A percentile compares a stretch with the other conserved stretches of the same genome.
Conservation (phyloP, 495 filamentous ascomycete genomes). For the Tuber aestivum region DNA sequence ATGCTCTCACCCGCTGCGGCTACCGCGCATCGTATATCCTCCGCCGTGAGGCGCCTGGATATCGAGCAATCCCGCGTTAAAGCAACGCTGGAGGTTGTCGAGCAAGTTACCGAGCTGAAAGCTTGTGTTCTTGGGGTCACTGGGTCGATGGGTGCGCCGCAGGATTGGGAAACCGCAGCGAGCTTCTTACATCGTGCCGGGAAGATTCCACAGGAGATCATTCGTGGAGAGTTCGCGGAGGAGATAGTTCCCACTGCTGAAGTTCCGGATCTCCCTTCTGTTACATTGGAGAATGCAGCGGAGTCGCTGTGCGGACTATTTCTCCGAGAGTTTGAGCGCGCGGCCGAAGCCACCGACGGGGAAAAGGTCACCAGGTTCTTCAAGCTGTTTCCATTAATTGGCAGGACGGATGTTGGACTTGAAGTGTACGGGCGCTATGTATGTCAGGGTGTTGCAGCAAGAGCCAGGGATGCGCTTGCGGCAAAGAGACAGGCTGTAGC, state of each 20-base stretch:
- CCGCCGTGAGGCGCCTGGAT: slow-evolving; percentile 77
- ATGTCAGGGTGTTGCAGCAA: slow-evolving; percentile 80
- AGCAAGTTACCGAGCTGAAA: slow-evolving; percentile 93
- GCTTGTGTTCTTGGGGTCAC: slow-evolving; percentile 91
- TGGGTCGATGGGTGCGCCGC: slow-evolving; percentile 91
- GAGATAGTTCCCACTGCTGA: slow-evolving; percentile 92
- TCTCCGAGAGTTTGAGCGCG: slow-evolving; percentile 89
- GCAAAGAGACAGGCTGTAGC: slow-evolving; percentile 40
- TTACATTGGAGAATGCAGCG: slow-evolving; percentile 78
- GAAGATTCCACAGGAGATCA: slow-evolving; percentile 69
- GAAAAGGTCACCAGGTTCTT: slow-evolving; percentile 91
- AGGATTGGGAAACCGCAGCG: slow-evolving; percentile 97
- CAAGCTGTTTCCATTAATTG: slow-evolving; percentile 94
- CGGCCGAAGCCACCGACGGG: slow-evolving; percentile 74
- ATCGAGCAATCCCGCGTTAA: slow-evolving; percentile 84
- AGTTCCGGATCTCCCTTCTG: slow-evolving; percentile 80
- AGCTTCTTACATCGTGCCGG: slow-evolving; percentile 77
- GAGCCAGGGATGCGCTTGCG: slow-evolving; percentile 74
- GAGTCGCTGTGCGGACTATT: slow-evolving; percentile 85
- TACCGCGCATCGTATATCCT: slow-evolving; percentile 80
- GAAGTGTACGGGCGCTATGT: slow-evolving; percentile 95
- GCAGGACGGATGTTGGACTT: slow-evolving; percentile 76
- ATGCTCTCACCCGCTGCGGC: slow-evolving; percentile 79
- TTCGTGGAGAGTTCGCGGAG: slow-evolving; percentile 80
- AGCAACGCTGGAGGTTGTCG: slow-evolving; percentile 82